These are phyloP conservation scores for Elsinoe ampelina DNA, from an alignment of 2,329 filamentous ascomycete species.

Conservation along the genomic window DNA sequence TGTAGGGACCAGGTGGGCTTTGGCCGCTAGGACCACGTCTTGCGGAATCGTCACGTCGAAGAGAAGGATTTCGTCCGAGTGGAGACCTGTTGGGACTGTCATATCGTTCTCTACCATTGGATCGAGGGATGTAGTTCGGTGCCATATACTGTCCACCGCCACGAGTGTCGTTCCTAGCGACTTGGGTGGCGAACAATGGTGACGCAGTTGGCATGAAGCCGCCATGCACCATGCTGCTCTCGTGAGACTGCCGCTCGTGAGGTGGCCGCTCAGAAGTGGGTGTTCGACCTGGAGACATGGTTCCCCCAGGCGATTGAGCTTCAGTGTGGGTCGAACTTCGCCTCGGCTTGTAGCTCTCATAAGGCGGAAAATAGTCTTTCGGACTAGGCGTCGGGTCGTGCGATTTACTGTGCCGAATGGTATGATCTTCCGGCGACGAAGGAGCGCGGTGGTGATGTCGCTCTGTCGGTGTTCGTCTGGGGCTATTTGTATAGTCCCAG, in stretches of 20 bases:
- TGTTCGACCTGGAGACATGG: conserved; percentile 17
- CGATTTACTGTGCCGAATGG: conserved; percentile 33
- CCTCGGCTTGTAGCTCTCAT: conserved; percentile 14
- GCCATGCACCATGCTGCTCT: conserved; percentile 14
- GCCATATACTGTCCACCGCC: background rate
- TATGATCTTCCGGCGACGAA: conserved; percentile 16
- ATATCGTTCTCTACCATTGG: conserved; percentile 1
- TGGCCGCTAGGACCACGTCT: background rate
- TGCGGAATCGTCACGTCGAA: conserved; percentile 8
- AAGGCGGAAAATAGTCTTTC: conserved; percentile 22
- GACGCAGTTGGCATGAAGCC: conserved; percentile 37
- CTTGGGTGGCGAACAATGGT: conserved; percentile 39
- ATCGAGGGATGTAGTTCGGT: conserved; percentile 1
- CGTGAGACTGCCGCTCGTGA: background rate
- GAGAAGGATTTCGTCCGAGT: conserved; percentile 2
- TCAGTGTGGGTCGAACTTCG: conserved; percentile 14
- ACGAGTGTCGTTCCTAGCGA: conserved; percentile 23
- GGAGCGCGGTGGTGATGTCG: conserved; percentile 23
- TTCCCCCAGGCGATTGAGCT: conserved; percentile 13
- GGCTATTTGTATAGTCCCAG: conserved; percentile 2
- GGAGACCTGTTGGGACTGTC: conserved; percentile 11
- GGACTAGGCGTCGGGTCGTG: conserved; percentile 34
- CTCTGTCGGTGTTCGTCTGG: conserved; percentile 20
- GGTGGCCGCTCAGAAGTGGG: conserved; percentile 11
- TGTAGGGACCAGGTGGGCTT: background rate